A percentile compares a stretch with the other conserved stretches of the same genome.
Evolutionary conservation across 805 yeast genomes (phyloP).

Genomic region (Cyberlindnera suaveolens): DNA sequence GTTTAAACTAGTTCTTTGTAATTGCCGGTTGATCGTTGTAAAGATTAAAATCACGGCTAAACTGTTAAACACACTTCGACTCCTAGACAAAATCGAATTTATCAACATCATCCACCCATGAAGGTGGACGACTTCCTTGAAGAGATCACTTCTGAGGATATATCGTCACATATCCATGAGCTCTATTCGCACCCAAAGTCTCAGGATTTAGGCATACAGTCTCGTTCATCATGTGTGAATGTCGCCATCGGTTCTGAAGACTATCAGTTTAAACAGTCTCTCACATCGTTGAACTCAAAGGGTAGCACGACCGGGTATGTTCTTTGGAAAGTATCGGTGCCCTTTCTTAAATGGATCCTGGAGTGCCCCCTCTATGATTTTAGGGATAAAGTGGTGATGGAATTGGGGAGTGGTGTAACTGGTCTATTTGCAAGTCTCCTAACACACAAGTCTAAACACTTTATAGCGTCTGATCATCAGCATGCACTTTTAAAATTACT

Average conservation of each 20-base stretch:
- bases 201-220: conserved; percentile 21
- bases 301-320: conserved; percentile 55
- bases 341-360: conserved; percentile 50
- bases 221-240: conserved; percentile 22
- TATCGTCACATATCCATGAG: conserved; percentile 17
- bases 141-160: conserved; percentile 10
- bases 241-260: conserved; percentile 9
- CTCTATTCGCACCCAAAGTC: conserved; percentile 7
- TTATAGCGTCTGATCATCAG: conserved; percentile 53
- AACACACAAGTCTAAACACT: conserved; percentile 31
- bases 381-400: conserved; percentile 32
- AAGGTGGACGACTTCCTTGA: conserved; percentile 4
- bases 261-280: conserved; percentile 27
- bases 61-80: too few relatives aligned
- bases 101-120: not conserved
- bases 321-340: conserved; percentile 49
- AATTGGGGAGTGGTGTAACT: conserved; percentile 57
- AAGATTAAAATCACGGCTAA: too few relatives aligned
- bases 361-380: conserved; percentile 8
- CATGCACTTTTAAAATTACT: conserved; percentile 43
- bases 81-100: too few relatives aligned
- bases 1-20: too few relatives aligned
- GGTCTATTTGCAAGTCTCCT: conserved; percentile 41
- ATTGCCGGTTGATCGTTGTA: too few relatives aligned
- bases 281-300: conserved; percentile 26